Evolutionary conservation across 345 rosid genomes (phyloP), one percentile per base, ranked within the genome.

Genomic region (Triadica sebifera): DNA sequence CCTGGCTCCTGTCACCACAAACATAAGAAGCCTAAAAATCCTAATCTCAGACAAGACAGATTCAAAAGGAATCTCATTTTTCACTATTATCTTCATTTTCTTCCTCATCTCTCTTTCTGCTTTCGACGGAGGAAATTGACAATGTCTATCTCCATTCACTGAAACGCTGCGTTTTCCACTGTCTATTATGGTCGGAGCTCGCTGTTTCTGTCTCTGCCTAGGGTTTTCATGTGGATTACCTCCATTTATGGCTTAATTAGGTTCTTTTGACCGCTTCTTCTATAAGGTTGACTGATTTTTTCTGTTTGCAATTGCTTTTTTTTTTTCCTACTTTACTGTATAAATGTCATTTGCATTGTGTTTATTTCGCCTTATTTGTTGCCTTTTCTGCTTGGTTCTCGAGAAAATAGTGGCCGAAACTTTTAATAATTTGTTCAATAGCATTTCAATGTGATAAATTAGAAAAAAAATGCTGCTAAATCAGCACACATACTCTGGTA

Each of bases 41-140:
- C 61, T 24, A 47, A 71, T 77, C 80, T 77, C 61, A 71, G 80
- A 71, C 80, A 71, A 16, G 49, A 24, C 70, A 71, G 65, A 70
- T 70, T 77, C 75, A 70, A 56, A 69, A 63, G 71, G 71, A 70
- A 52, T 76, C 71, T 69, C 69, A 13, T 22, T 22, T 60, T 50
- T 29, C 72, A 55, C 19, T 61, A 3, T 51, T 39, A 37, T 49
- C 51, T 17, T 58, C 78, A 17, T n/a, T 47, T 45, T 25, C 34
- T 55, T 38, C 25, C 12, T 34, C 25, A 13, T 56, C 67, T 9
- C 24, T 24, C 11, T 20, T 69, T 69, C 45, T 58, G 41, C 43
- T 29, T 1, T 39, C 24, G 2, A 19, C 46, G 8, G 5, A 6
- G 11, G 17, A 45, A 46, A 25, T 49, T 11, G 1, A 19, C 20